These are phyloP conservation scores for Massarina eburnea DNA, from an alignment of 2,329 filamentous ascomycete genomes.

Conservation along the genomic window DNA sequence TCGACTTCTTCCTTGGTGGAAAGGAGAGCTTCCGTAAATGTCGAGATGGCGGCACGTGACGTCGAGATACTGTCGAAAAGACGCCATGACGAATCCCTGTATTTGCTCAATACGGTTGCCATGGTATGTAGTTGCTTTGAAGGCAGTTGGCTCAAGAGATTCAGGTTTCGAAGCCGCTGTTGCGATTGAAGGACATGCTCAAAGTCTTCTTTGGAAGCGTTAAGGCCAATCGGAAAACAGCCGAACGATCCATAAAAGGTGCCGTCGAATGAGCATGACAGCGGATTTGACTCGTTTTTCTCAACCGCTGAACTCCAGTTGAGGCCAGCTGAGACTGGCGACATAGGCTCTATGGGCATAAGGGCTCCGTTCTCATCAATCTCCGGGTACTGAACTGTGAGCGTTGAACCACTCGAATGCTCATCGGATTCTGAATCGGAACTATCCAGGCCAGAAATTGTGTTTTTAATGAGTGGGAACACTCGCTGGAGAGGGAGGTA, in stretches of 20 bases:
- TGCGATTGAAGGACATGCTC: conserved; percentile 36
- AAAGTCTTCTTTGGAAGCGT: conserved; percentile 34
- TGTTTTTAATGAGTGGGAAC: conserved; percentile 27
- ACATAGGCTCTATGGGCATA: conserved; percentile 17
- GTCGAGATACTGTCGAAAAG: conserved; percentile 22
- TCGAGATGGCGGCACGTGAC: conserved; percentile 24
- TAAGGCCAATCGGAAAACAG: conserved; percentile 41
- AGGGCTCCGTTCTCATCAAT: conserved; percentile 33
- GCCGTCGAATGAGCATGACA: conserved; percentile 37
- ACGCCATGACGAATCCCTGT: conserved; percentile 14
- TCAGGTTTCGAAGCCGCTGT: conserved; percentile 29
- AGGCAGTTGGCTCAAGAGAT: conserved; percentile 30
- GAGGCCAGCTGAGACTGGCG: conserved; percentile 19
- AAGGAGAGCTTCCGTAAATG: conserved; percentile 24
- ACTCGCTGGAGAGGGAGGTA: conserved; percentile 31
- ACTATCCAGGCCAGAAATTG: conserved; percentile 29
- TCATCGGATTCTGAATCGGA: conserved; percentile 24
- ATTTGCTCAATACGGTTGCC: conserved; percentile 17
- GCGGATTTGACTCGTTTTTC: conserved; percentile 28
- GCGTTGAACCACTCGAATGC: conserved; percentile 30
- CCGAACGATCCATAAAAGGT: conserved; percentile 29
- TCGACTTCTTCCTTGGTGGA: conserved; percentile 28
- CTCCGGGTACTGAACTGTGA: conserved; percentile 36
- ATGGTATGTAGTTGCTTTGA: conserved; percentile 25
- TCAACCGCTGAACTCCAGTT: conserved; percentile 33